Conservation (phyloP, 192 early-diverging fungal species). For the Globomyces pollinis-pini region DNA sequence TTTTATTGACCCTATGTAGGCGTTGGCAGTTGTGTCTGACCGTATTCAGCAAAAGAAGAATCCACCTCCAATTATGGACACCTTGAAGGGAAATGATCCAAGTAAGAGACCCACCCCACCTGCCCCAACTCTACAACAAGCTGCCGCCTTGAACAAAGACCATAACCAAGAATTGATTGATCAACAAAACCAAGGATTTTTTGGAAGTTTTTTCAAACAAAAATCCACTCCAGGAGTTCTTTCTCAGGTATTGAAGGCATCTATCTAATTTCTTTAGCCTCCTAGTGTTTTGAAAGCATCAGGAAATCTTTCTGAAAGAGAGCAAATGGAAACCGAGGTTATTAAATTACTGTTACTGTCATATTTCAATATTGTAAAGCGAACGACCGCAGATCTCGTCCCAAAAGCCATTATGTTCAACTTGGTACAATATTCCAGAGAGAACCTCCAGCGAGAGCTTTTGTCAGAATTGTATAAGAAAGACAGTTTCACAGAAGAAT, state of each 20-base stretch:
- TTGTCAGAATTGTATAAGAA: slow-evolving; percentile 94
- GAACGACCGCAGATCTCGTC: slow-evolving; percentile 92
- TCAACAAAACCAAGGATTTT: slow-evolving; percentile 77
- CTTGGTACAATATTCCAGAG: slow-evolving; percentile 81
- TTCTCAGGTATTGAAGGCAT: slow-evolving; percentile 44
- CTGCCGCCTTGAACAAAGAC: slow-evolving; percentile 11
- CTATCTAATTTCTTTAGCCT: background rate
- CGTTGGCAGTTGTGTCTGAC: slow-evolving; percentile 87
- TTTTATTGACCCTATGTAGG: slow-evolving; percentile 20
- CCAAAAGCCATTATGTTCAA: slow-evolving; percentile 99
- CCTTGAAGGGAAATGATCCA: slow-evolving; percentile 21
- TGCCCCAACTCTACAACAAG: slow-evolving; percentile 9
- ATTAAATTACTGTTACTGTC: slow-evolving; percentile 96
- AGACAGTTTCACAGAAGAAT: slow-evolving; percentile 83
- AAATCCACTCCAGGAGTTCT: slow-evolving; percentile 51
- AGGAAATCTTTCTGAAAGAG: slow-evolving; percentile 93
- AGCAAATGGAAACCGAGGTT: slow-evolving; percentile 96
- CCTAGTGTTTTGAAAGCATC: slow-evolving; percentile 87
- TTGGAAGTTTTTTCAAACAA: slow-evolving; percentile 87
- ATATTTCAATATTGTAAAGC: slow-evolving; percentile 98
- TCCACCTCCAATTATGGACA: slow-evolving; percentile 18
- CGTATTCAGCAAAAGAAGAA: slow-evolving; percentile 65
- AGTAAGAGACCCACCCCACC: slow-evolving; percentile 15
- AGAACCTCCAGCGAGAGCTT: slow-evolving; percentile 91
- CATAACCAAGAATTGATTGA: slow-evolving; percentile 27